These are phyloP conservation scores for Xylariaceae sp. DNA, from an alignment of 2,329 filamentous ascomycete species.

Conservation along the genomic window DNA sequence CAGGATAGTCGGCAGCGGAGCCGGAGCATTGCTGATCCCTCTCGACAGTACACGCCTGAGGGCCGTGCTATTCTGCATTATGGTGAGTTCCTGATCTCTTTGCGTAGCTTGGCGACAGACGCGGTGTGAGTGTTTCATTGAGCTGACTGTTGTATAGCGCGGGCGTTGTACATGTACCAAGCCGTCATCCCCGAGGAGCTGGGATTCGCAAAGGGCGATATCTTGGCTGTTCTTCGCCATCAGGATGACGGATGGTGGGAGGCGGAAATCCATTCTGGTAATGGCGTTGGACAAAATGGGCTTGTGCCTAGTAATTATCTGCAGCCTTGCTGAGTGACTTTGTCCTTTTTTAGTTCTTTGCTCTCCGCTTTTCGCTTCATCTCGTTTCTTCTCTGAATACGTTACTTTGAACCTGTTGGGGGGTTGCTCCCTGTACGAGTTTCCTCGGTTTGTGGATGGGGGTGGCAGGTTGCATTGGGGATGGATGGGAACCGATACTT, in stretches of 20 bases:
- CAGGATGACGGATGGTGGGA: conserved; percentile 99
- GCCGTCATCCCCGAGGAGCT: conserved; percentile 95
- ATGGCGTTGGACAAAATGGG: conserved; percentile 49
- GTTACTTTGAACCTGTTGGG: background rate
- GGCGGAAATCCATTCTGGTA: conserved; percentile 76
- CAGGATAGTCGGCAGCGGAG: conserved; percentile 57
- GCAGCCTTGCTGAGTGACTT: conserved; percentile 38
- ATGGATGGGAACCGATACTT: background rate
- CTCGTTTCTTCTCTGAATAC: background rate
- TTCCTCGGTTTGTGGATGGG: background rate
- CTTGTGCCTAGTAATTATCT: conserved; percentile 67
- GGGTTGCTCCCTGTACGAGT: background rate
- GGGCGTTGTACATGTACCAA: conserved; percentile 89
- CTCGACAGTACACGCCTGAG: conserved; percentile 78
- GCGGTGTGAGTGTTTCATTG: conserved; percentile 14
- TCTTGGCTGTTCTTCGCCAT: conserved; percentile 79
- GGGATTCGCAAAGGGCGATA: conserved; percentile 86
- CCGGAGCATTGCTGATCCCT: conserved; percentile 79
- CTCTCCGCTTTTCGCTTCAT: background rate
- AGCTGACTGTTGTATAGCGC: conserved; percentile 52
- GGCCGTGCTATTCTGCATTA: conserved; percentile 87
- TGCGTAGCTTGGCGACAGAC: background rate
- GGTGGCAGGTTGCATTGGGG: background rate
- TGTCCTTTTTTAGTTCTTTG: background rate
- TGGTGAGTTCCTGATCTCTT: conserved; percentile 58